Evolutionary conservation across 805 yeast genomes (phyloP), one percentile per base, ranked within the genome.

Genomic region (Teunomyces atbi): DNA sequence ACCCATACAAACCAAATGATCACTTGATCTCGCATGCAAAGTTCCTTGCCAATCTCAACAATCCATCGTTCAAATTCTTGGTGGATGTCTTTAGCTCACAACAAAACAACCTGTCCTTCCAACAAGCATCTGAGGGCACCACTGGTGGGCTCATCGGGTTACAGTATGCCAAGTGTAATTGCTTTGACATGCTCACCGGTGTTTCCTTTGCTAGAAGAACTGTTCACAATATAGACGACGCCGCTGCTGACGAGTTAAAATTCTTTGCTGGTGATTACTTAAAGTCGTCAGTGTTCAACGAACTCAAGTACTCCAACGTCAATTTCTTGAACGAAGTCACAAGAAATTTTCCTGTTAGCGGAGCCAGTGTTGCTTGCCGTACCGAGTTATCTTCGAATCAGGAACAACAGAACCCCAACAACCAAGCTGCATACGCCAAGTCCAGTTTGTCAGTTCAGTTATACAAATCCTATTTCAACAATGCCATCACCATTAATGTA

Each of bases 331-430:
- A 61, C 42, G 21, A 38, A 3, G 40, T 49, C n/a, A 59, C 67
- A 11, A 57, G 55, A 30, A 66, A 63, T 34, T 66, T 69, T 55
- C 66, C 72, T 5, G 71, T 77, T 16, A 61, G 82, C 18, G 79
- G 89, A 42, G 69, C 74, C 10, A 76, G 73, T 30, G 81, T 89
- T 2, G 86, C 87, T 3, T 77, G 84, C 46, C 76, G 79, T 48
- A 65, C 79, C 52, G 92, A 89, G 49, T 42, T 70, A 7, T 57
- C 69, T 15, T 54, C 69, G 3, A 62, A 58, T 44, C 71, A 68
- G 48, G 63, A 59, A 43, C 66, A 60, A 45, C 57, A 49, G 26
- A 56, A 56, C 42, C 41, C 54, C 15, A 40, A 54, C 18, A 53
- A 55, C 29, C 55, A 53, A 34, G 50, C 52, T 23, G 35, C 51